Percentiles rank a stretch among this genome's conserved stretches.
These are phyloP conservation scores for Nepenthes alata DNA, from an alignment of 179 eudicot species.

Conservation along the genomic window DNA sequence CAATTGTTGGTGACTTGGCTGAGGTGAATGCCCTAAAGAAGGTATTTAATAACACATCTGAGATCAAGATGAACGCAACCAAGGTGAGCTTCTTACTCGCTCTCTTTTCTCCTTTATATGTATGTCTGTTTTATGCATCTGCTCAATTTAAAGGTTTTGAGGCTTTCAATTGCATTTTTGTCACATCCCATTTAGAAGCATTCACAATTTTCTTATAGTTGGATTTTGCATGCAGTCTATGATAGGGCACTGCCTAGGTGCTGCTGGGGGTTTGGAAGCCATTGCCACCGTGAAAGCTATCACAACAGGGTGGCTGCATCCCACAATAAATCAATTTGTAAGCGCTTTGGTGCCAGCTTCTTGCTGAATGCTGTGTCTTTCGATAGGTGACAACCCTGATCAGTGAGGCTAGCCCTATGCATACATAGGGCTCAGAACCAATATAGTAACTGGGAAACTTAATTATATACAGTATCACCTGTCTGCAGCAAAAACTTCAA, in stretches of 20 bases:
- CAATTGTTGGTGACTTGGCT: slow-evolving; percentile 82
- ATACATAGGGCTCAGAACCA: no score
- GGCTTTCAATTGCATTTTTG: not conserved
- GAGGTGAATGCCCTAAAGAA: slow-evolving; percentile 91
- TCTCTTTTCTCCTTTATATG: not conserved
- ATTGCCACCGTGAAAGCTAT: slow-evolving; percentile 88
- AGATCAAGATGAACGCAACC: slow-evolving; percentile 72
- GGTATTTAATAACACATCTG: slow-evolving; percentile 78
- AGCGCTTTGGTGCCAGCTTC: slow-evolving; percentile 12
- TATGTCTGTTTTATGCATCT: not conserved
- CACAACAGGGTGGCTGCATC: slow-evolving; percentile 92
- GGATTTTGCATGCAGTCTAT: slow-evolving; percentile 48
- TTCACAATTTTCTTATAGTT: not conserved
- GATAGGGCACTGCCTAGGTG: slow-evolving; percentile 98
- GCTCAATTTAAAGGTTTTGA: not conserved
- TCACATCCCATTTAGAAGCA: not conserved
- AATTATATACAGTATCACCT: no score
- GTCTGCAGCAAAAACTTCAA: no score
- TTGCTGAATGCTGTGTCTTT: not conserved
- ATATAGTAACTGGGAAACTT: no score
- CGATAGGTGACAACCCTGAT: no score
- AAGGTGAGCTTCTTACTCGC: slow-evolving; percentile 32
- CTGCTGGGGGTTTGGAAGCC: slow-evolving; percentile 98
- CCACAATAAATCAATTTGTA: slow-evolving; percentile 86
- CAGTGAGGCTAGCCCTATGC: no score